These are phyloP conservation scores for Macadamia integrifolia DNA, from an alignment of 164 flowering plant species.

Conservation along the genomic window DNA sequence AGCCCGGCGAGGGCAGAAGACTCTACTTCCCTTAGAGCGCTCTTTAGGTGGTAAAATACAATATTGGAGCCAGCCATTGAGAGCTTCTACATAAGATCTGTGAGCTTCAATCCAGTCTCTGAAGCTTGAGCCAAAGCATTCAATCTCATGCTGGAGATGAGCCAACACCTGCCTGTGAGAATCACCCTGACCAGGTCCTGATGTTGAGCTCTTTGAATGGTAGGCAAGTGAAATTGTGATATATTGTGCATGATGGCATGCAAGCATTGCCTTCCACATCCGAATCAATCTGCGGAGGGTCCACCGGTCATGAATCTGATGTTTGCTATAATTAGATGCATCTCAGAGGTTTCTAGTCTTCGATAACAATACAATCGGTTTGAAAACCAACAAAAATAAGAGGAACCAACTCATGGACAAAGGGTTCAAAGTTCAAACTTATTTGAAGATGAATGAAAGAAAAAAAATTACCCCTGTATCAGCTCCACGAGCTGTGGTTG, in stretches of 20 bases:
- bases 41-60: constrained; percentile 70
- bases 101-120: constrained; percentile 64
- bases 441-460: background rate
- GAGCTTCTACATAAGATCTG: constrained; percentile 65
- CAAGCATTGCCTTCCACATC: constrained; percentile 98
- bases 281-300: constrained; percentile 52
- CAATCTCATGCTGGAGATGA: constrained; percentile 65
- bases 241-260: constrained; percentile 91
- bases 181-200: constrained; percentile 38
- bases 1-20: constrained; percentile 74
- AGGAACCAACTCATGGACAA: too few species aligned
- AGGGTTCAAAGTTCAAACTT: too few species aligned
- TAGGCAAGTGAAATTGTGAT: constrained; percentile 93
- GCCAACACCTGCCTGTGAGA: constrained; percentile 38
- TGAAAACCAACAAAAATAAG: background rate
- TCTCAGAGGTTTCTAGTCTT: background rate
- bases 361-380: background rate
- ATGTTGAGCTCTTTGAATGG: constrained; percentile 50
- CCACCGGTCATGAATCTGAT: constrained; percentile 10
- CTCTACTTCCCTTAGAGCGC: constrained; percentile 43
- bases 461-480: constrained; percentile 65
- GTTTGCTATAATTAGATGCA: background rate
- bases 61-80: constrained; percentile 79
- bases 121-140: constrained; percentile 76
- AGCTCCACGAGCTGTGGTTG: constrained; percentile 84